Evolutionary conservation across 2,329 filamentous ascomycete genomes (phyloP), one percentile per base, ranked within the genome.

Genomic region (Apiospora rasikravindrae): DNA sequence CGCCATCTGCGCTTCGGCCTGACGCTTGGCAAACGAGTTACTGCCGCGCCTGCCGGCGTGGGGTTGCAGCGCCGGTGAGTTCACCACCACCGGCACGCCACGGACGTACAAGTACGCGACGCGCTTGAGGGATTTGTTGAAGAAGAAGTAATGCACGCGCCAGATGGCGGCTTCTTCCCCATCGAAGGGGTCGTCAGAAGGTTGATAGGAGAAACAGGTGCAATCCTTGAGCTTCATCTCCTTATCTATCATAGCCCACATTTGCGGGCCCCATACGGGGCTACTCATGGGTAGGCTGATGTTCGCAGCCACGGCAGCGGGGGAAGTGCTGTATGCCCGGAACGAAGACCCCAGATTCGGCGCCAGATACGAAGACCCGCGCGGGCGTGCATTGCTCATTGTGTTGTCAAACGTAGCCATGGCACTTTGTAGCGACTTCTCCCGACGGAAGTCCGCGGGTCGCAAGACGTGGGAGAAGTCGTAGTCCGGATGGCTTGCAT

Each of bases 71-170:
- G 78, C 73, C 71, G 81, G 80, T 70, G 82, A 83, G 73, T 82
- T 82, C 51, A 83, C 77, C 78, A 93, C 91, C 76, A 92, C 92
- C 72, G 90, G 96, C 66, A 98, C 90, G n/a, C 94, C 95, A 73
- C 96, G 92, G 66, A 98, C 89, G 79, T 98, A 97, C 66, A 99
- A 85, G 81, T 99, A 99, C 73, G 94, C 95, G 24, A 99, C 96
- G 57, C 96, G 91, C 85, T 98, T 98, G 79, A 92, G 89, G 37
- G 91, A 87, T 78, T 96, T 96, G 86, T 97, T 98, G 88, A 98
- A 98, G 82, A 98, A 97, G 86, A 99, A 98, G 83, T 97, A 98
- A 82, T 98, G 95, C 74, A 95, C 88, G 69, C 94, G 95, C 96
- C 96, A 99, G 74, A 99, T 95, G 13, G 95, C 93, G 74, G 94